Evolutionary conservation across 164 flowering plant genomes (phyloP).

Genomic region (Protea cynaroides): DNA sequence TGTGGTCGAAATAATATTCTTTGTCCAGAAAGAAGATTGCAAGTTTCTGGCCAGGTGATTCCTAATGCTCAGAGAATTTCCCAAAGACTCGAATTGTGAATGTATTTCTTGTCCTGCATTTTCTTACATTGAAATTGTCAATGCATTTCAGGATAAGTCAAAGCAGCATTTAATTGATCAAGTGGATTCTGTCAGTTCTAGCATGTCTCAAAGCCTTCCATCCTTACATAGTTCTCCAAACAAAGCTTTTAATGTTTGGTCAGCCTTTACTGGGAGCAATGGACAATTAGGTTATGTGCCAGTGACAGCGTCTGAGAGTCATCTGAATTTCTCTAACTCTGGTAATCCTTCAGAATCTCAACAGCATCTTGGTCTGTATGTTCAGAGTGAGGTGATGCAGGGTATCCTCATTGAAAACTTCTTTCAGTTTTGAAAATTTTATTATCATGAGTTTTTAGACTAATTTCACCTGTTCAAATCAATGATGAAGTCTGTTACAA

Average conservation of each 20-base stretch:
- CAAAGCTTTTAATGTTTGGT: neutral
- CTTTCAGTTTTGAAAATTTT: too few species aligned
- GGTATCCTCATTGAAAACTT: neutral
- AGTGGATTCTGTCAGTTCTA: neutral
- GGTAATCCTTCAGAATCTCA: neutral
- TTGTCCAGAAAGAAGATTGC: neutral
- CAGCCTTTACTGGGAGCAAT: neutral
- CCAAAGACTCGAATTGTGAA: neutral
- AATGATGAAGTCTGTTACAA: neutral
- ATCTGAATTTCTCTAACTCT: neutral
- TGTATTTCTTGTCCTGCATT: too few species aligned
- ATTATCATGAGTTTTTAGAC: too few species aligned
- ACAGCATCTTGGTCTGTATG: neutral
- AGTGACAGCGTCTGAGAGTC: neutral
- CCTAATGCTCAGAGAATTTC: neutral
- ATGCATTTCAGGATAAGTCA: too few species aligned
- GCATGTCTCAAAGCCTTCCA: neutral
- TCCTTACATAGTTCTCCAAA: neutral
- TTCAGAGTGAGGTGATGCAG: neutral
- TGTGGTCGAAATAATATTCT: neutral
- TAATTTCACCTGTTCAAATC: too few species aligned
- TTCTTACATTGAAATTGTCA: too few species aligned
- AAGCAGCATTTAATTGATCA: too few species aligned
- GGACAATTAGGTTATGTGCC: neutral
- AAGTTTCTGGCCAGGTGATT: neutral